Evolutionary conservation across 164 flowering plant species (phyloP), one percentile per base, ranked within the genome.

Genomic region (Sedum album): DNA sequence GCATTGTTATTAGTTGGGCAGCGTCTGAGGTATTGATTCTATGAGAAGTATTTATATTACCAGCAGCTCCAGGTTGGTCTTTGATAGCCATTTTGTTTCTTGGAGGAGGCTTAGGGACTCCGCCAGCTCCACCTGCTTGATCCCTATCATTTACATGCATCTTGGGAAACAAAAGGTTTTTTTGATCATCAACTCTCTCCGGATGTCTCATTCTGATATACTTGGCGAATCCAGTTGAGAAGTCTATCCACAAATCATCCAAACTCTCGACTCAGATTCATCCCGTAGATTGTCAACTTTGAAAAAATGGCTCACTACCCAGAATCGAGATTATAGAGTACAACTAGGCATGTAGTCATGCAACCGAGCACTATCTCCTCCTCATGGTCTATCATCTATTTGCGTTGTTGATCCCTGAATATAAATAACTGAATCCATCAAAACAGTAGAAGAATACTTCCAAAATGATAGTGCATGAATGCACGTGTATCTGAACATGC

Each of bases 81-180:
- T 88, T 87, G 41, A 93, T 83, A 67, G 95, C 91, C 95, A 93
- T 93, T 79, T 87, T 90, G 71, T 93, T 93, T 78, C 95, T 87
- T 17, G 98, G 96, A 73, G 95, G 96, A 36, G 93, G 86, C 69
- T 84, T 84, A 49, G 91, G 91, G 55, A 91, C 93, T 74, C 93
- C 87, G 69, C 84, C 83, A 49, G 89, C 90, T 55, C 93, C 95
- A 73, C 95, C 90, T 81, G 82, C 87, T 70, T 87, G 93, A 26
- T 86, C 73, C 33, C 33, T 57, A 78, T 90, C 96, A 76, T 85
- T 86, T 44, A 90, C 85, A 82, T 88, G 93, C 69, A 89, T 80
- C 83, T 93, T 83, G 5, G 95, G 97, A 76, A 89, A 91, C 87
- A 89, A 61, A 55, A 93, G 90, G 20, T 79, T 79, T 69, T 68